Conservation (phyloP, 306 rosid species). For the Cucumis melo region DNA sequence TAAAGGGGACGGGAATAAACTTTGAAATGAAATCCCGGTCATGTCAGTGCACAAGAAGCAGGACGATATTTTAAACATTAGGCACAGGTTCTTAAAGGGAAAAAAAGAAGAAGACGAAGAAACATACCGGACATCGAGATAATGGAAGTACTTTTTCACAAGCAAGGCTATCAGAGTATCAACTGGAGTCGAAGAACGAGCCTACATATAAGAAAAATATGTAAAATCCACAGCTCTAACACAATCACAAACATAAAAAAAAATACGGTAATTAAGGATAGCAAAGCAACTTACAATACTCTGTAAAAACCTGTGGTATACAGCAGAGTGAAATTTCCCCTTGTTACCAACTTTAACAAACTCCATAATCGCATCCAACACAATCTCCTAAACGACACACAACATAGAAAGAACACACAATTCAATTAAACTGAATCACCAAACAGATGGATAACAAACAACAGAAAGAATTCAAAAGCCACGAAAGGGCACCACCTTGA, state of each 20-base stretch:
- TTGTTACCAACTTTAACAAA: slow-evolving; percentile 56
- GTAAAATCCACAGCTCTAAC: neutral
- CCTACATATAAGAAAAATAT: slow-evolving; percentile 19
- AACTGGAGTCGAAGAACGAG: slow-evolving; percentile 18
- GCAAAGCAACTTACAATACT: slow-evolving; percentile 39
- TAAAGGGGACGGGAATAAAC: neutral
- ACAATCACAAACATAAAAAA: neutral
- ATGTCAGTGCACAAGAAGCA: neutral
- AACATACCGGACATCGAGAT: slow-evolving; percentile 70
- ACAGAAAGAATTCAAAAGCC: neutral
- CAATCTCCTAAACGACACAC: slow-evolving; percentile 37
- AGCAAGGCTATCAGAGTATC: slow-evolving; percentile 43
- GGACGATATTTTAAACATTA: neutral
- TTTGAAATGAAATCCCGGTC: neutral
- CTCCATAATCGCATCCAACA: slow-evolving; percentile 76
- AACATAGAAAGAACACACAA: neutral
- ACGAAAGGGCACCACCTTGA: slow-evolving; percentile 33
- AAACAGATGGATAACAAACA: neutral
- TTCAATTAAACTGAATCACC: neutral
- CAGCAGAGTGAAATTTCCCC: slow-evolving; percentile 64
- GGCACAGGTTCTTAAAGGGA: neutral
- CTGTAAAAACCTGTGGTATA: slow-evolving; percentile 50
- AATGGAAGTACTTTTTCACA: slow-evolving; percentile 51
- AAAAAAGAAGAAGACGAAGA: neutral
- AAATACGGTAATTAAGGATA: neutral